These are phyloP conservation scores for Hyparrhenia diplandra DNA, from an alignment of 176 grass and related monocot genomes.

Conservation along the genomic window DNA sequence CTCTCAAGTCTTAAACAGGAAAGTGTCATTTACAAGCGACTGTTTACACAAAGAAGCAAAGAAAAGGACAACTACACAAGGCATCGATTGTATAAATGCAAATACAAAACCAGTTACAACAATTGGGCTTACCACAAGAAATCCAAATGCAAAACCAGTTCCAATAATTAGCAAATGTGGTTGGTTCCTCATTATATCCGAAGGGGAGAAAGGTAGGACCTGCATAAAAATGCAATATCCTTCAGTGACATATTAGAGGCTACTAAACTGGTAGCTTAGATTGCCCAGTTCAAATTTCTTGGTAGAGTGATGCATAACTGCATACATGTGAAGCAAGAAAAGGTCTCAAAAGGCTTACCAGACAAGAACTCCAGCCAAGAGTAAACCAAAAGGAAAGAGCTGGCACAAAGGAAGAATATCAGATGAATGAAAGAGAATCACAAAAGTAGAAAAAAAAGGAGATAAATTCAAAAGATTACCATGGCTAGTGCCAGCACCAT, in stretches of 20 bases:
- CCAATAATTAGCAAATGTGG: constrained; percentile 87
- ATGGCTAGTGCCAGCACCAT: constrained; percentile 88
- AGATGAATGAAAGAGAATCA: constrained; percentile 10
- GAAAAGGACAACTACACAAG: not conserved
- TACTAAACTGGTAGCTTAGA: not conserved
- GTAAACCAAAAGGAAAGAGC: constrained; percentile 81
- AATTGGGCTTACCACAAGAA: constrained; percentile 80
- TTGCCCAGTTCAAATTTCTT: not conserved
- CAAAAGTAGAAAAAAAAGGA: not conserved
- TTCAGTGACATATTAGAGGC: constrained; percentile 3
- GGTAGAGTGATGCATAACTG: not conserved
- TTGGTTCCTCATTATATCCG: constrained; percentile 84
- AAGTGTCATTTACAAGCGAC: not conserved
- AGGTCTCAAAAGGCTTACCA: constrained; percentile 56
- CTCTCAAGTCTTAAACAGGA: not conserved
- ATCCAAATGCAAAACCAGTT: constrained; percentile 97
- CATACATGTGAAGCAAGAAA: not conserved
- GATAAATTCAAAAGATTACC: constrained; percentile 45
- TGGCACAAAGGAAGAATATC: constrained; percentile 34
- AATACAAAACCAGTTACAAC: constrained; percentile 74
- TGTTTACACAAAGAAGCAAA: constrained; percentile 1
- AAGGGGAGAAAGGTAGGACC: constrained; percentile 83
- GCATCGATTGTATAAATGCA: not conserved
- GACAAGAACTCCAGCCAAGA: constrained; percentile 80
- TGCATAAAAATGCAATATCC: constrained; percentile 35